phyloP scores from a whole-genome alignment of 2,329 filamentous ascomycete species.

The Fusarium pseudocircinatum region DNA sequence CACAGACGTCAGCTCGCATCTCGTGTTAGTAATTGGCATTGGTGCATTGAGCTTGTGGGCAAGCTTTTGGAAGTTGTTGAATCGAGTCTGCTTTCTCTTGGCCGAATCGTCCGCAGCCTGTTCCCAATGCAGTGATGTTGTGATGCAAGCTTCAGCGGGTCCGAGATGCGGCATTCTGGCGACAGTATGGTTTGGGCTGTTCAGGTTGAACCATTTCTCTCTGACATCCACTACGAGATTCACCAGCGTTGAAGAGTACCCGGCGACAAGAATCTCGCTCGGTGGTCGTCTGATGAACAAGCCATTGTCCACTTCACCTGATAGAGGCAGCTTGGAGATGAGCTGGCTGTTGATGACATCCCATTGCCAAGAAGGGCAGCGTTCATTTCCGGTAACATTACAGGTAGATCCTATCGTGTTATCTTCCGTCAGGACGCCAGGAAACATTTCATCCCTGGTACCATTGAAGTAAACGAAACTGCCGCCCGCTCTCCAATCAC shows the following conservation, averaged over 20 bases:
- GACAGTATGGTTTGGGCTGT: conserved; percentile 32
- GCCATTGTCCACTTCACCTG: conserved; percentile 23
- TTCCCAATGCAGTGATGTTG: conserved; percentile 34
- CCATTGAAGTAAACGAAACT: conserved; percentile 31
- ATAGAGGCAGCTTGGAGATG: conserved; percentile 23
- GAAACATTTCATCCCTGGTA: conserved; percentile 26
- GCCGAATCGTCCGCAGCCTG: conserved; percentile 25
- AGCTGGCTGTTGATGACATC: conserved; percentile 31
- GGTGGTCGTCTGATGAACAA: conserved; percentile 23
- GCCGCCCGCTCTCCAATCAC: conserved; percentile 31
- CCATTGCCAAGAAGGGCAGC: conserved; percentile 37
- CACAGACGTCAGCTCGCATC: conserved; percentile 27
- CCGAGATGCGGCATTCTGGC: conserved; percentile 34
- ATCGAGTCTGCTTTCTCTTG: conserved; percentile 8
- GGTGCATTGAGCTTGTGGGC: conserved; percentile 21
- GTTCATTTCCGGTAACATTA: conserved; percentile 16
- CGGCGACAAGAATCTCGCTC: conserved; percentile 20
- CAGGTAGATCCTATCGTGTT: conserved; percentile 16
- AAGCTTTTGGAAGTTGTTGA: conserved; percentile 27
- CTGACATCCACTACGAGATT: conserved; percentile 28
- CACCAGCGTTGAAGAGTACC: conserved; percentile 6
- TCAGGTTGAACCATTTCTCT: conserved; percentile 25
- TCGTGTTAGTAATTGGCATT: conserved; percentile 25
- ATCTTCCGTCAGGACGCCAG: neutral
- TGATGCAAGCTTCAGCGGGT: conserved; percentile 22